Evolutionary conservation across 1,284 basidiomycete species (phyloP).

Genomic region (Grifola frondosa): DNA sequence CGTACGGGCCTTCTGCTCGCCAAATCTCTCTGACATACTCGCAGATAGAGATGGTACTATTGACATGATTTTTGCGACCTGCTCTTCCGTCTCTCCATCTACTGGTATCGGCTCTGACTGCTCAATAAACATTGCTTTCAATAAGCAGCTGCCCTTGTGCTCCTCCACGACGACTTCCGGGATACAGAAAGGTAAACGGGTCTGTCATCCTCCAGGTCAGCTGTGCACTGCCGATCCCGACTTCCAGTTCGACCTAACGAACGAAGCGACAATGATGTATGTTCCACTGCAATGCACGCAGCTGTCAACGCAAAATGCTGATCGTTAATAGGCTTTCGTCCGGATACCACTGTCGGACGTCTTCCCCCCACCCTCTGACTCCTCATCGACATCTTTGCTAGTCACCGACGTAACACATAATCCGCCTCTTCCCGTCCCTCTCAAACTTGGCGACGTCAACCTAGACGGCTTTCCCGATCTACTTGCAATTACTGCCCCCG

Average conservation of each 20-base stretch:
- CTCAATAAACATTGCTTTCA: constrained; percentile 90
- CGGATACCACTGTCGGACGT: constrained; percentile 68
- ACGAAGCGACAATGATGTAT: constrained; percentile 54
- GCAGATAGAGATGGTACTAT: constrained; percentile 94
- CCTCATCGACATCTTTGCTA: constrained; percentile 56
- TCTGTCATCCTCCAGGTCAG: constrained; percentile 76
- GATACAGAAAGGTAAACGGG: constrained; percentile 47
- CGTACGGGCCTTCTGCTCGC: constrained; percentile 20
- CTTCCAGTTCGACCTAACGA: constrained; percentile 77
- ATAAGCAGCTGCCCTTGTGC: constrained; percentile 88
- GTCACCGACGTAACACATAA: constrained; percentile 63
- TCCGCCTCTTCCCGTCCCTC: constrained; percentile 70
- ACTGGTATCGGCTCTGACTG: constrained; percentile 77
- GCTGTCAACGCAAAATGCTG: constrained; percentile 3
- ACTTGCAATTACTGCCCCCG: constrained; percentile 61
- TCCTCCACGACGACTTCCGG: constrained; percentile 46
- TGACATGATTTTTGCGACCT: constrained; percentile 91
- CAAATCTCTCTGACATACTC: background rate
- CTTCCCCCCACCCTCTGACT: constrained; percentile 41
- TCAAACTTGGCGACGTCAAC: constrained; percentile 89
- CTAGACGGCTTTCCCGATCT: constrained; percentile 96
- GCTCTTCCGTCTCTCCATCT: constrained; percentile 63
- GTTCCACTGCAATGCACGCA: constrained; percentile 19
- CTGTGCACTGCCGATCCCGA: constrained; percentile 82
- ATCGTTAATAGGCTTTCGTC: constrained; percentile 54